A percentile compares a stretch with the other conserved stretches of the same genome.
Conservation (phyloP, 2,329 filamentous ascomycete species). For the Fusarium camptoceras region DNA sequence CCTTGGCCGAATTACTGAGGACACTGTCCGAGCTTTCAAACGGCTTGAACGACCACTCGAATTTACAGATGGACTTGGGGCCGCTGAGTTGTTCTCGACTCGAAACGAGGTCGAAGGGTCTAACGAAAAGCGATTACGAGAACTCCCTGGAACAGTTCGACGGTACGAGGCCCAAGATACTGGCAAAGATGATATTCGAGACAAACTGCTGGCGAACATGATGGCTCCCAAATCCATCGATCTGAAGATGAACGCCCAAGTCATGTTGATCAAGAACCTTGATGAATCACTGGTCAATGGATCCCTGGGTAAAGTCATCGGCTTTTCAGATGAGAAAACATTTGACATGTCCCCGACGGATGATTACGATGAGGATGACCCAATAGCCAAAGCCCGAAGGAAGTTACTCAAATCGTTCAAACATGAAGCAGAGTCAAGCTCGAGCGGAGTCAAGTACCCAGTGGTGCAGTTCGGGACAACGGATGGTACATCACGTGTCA, state of each 20-base stretch:
- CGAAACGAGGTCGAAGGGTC: slow-evolving; percentile 89
- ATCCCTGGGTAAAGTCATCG: slow-evolving; percentile 83
- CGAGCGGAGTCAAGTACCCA: slow-evolving; percentile 74
- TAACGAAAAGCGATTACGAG: slow-evolving; percentile 79
- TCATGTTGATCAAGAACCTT: slow-evolving; percentile 99
- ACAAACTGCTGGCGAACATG: slow-evolving; percentile 86
- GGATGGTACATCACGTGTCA: slow-evolving; percentile 72
- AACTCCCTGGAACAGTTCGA: slow-evolving; percentile 74
- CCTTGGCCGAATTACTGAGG: slow-evolving; percentile 80
- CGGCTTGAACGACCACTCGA: slow-evolving; percentile 76
- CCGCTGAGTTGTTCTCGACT: slow-evolving; percentile 92
- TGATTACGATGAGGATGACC: slow-evolving; percentile 55
- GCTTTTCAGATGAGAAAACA: slow-evolving; percentile 55
- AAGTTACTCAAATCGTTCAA: slow-evolving; percentile 65
- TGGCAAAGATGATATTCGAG: slow-evolving; percentile 77
- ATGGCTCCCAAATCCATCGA: slow-evolving; percentile 88
- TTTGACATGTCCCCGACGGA: slow-evolving; percentile 56
- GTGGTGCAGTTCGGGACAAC: slow-evolving; percentile 83
- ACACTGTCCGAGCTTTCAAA: slow-evolving; percentile 82
- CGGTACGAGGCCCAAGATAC: slow-evolving; percentile 80
- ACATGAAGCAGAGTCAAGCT: slow-evolving; percentile 56
- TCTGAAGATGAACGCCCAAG: slow-evolving; percentile 91
- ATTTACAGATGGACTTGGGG: slow-evolving; percentile 76
- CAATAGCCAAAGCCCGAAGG: slow-evolving; percentile 63
- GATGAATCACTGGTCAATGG: slow-evolving; percentile 95